A percentile compares a stretch with the other conserved stretches of the same genome.
Conservation (phyloP, 495 filamentous ascomycete genomes). For the Opeltia flavorubescens region DNA sequence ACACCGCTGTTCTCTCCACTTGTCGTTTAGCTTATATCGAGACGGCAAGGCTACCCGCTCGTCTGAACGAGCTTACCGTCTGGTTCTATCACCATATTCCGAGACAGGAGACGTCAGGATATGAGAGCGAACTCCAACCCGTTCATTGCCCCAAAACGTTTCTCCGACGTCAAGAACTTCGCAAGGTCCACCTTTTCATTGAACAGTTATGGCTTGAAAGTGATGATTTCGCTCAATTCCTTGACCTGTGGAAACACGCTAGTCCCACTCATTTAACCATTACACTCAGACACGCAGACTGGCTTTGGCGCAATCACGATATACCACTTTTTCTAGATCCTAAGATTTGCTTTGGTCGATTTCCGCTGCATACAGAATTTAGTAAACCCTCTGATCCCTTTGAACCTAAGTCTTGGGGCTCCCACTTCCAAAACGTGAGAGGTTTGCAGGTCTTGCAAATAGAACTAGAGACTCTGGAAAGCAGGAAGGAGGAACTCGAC, state of each 20-base stretch:
- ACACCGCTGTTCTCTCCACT: slow-evolving; percentile 18
- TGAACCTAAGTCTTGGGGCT: slow-evolving; percentile 7
- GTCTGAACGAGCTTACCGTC: slow-evolving; percentile 17
- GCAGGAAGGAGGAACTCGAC: slow-evolving; percentile 13
- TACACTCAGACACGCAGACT: slow-evolving; percentile 22
- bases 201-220: slow-evolving; percentile 19
- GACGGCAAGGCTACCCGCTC: slow-evolving; percentile 16
- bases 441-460: slow-evolving; percentile 14
- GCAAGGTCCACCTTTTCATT: slow-evolving; percentile 15
- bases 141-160: neutral
- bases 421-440: slow-evolving; percentile 9
- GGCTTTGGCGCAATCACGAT: slow-evolving; percentile 21
- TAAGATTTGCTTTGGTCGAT: too few relatives aligned
- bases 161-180: slow-evolving; percentile 7
- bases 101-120: neutral
- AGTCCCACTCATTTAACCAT: slow-evolving; percentile 11
- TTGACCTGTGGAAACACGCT: neutral
- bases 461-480: slow-evolving; percentile 19
- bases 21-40: slow-evolving; percentile 20
- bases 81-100: slow-evolving; percentile 6
- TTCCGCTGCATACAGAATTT: too few relatives aligned
- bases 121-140: neutral
- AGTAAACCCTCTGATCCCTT: slow-evolving; percentile 8
- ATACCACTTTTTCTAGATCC: slow-evolving; percentile 13
- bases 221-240: neutral